phyloP scores from a whole-genome alignment of 2,329 filamentous ascomycete species.

The Chaetomium globosum region DNA sequence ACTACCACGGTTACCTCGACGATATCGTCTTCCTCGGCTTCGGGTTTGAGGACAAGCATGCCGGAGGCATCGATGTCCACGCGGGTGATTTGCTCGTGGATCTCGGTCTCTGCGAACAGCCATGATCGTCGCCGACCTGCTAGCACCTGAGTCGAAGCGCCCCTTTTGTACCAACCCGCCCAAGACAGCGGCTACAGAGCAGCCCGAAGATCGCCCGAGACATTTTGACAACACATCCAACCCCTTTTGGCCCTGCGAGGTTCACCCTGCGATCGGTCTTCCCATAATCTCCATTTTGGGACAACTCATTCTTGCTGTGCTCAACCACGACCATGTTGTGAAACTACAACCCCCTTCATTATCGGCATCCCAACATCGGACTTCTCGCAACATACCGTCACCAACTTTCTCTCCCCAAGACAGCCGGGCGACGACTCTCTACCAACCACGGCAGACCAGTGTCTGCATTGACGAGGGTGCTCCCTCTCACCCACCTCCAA shows the following conservation, averaged over 20 bases:
- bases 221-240: background rate
- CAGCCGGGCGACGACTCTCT: background rate
- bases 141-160: background rate
- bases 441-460: background rate
- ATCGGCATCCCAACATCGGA: background rate
- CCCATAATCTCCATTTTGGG: background rate
- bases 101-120: constrained; percentile 43
- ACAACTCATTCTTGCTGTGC: background rate
- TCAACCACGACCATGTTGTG: background rate
- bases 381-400: background rate
- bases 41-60: constrained; percentile 56
- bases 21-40: constrained; percentile 59
- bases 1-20: constrained; percentile 60
- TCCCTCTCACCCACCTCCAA: background rate
- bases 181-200: background rate
- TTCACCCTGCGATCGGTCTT: background rate
- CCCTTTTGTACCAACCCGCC: background rate
- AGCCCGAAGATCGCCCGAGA: background rate
- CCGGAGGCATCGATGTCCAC: constrained; percentile 55
- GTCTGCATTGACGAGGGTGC: background rate
- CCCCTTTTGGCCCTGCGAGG: background rate
- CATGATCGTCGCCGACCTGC: background rate
- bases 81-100: constrained; percentile 53
- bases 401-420: background rate
- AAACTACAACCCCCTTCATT: background rate